A percentile compares a stretch with the other conserved stretches of the same genome.
phyloP scores from a whole-genome alignment of 495 filamentous ascomycete species.

The Bacidia gigantensis region DNA sequence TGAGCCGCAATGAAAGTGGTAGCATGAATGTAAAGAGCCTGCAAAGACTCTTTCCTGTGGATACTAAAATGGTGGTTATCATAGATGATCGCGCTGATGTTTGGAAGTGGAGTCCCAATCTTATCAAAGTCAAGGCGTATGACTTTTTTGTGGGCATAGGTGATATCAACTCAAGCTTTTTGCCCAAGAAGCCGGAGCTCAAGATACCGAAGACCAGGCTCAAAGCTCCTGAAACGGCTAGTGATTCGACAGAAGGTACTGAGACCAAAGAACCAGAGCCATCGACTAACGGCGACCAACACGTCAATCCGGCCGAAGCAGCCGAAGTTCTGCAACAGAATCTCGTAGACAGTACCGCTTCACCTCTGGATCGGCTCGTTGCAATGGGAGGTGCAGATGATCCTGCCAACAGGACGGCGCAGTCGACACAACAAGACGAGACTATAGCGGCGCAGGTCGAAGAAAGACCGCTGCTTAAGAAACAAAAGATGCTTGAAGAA shows the following conservation, averaged over 20 bases:
- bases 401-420: conserved; percentile 52
- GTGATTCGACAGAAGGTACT: conserved; percentile 13
- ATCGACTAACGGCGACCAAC: conserved; percentile 3
- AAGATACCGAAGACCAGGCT: conserved; percentile 24
- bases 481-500: conserved; percentile 77
- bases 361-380: conserved; percentile 60
- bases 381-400: conserved; percentile 65
- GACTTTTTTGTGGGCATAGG: conserved; percentile 98
- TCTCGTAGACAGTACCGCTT: conserved; percentile 21
- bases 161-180: conserved; percentile 96
- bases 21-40: conserved; percentile 82
- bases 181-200: conserved; percentile 77
- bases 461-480: conserved; percentile 70
- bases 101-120: conserved; percentile 88
- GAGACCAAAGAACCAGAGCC: conserved; percentile 11
- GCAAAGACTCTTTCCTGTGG: conserved; percentile 83
- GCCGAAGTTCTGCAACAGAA: conserved; percentile 6
- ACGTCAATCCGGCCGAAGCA: conserved; percentile 3
- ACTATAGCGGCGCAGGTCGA: conserved; percentile 76
- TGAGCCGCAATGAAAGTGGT: conserved; percentile 92
- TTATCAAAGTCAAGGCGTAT: conserved; percentile 89
- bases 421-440: conserved; percentile 71
- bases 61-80: conserved; percentile 98
- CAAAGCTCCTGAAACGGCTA: conserved; percentile 15
- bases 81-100: conserved; percentile 97